Percentiles rank a stretch among this genome's conserved stretches.
phyloP scores from a whole-genome alignment of 108 stramenopile species.

The Cyclotella atomus region DNA sequence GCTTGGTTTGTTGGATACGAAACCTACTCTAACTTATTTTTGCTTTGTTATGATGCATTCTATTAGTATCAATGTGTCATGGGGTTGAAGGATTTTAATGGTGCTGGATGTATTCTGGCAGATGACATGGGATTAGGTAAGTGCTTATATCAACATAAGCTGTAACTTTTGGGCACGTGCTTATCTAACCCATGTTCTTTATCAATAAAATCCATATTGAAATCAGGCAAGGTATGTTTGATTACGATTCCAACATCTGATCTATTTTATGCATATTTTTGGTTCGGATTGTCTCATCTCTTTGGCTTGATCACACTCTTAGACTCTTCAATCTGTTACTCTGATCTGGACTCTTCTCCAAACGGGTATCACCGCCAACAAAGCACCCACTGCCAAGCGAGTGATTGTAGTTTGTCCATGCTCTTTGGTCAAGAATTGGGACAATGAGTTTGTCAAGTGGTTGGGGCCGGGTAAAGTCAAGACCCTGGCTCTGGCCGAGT shows the following conservation, averaged over 20 bases:
- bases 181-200: no score
- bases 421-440: conserved; percentile 98
- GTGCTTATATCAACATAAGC: no score
- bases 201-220: not conserved
- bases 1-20: not conserved
- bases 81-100: conserved; percentile 85
- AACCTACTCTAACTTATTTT: not conserved
- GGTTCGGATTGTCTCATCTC: not conserved
- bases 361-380: conserved; percentile 84
- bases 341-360: conserved; percentile 96
- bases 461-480: conserved; percentile 83
- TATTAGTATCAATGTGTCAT: conserved; percentile 94
- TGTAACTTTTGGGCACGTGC: no score
- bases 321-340: conserved; percentile 93
- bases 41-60: not conserved
- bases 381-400: conserved; percentile 84
- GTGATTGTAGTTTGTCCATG: conserved; percentile 96
- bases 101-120: conserved; percentile 93
- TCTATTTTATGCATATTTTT: no score
- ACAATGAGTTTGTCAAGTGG: conserved; percentile 98
- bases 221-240: no score
- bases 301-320: no score
- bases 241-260: no score
- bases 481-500: conserved; percentile 86
- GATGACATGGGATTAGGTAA: conserved; percentile 87